These are phyloP conservation scores for Phialocephala sp. DNA, from an alignment of 2,329 filamentous ascomycete species.

Conservation along the genomic window DNA sequence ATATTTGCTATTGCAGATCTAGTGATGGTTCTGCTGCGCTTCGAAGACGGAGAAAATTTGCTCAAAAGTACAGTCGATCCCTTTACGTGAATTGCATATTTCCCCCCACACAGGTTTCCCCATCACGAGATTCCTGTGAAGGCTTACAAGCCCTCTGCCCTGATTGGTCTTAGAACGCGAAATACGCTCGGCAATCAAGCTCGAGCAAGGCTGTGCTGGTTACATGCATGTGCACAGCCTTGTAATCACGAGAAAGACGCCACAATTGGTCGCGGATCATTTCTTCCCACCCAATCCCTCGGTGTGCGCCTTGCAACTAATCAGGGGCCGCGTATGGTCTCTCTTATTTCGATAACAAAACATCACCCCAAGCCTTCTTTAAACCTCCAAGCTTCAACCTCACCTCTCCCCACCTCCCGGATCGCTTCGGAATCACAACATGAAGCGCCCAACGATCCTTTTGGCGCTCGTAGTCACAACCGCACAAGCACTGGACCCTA, in stretches of 20 bases:
- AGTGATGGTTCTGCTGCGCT: too few species aligned
- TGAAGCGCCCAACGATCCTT: not conserved
- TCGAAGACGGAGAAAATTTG: too few species aligned
- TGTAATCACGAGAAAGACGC: not conserved
- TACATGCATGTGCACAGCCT: slow-evolving; percentile 2
- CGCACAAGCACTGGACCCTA: not conserved
- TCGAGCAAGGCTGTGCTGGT: not conserved
- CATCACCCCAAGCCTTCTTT: not conserved
- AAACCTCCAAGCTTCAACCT: not conserved
- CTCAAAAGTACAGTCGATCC: too few species aligned
- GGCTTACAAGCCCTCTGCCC: too few species aligned
- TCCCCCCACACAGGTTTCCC: too few species aligned
- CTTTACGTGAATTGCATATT: too few species aligned
- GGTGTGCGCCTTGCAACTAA: not conserved
- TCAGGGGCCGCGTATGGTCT: not conserved
- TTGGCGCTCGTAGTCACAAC: not conserved
- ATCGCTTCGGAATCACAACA: not conserved
- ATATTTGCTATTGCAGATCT: too few species aligned
- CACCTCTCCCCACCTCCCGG: not conserved
- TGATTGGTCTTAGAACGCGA: not conserved
- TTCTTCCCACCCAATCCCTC: not conserved
- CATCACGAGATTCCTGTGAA: too few species aligned
- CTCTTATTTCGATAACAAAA: not conserved
- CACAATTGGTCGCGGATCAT: not conserved
- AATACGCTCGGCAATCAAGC: not conserved